A percentile compares a stretch with the other conserved stretches of the same genome.
These are phyloP conservation scores for Globisporangium spiculum DNA, from an alignment of 352 stramenopile genomes.

Conservation along the genomic window DNA sequence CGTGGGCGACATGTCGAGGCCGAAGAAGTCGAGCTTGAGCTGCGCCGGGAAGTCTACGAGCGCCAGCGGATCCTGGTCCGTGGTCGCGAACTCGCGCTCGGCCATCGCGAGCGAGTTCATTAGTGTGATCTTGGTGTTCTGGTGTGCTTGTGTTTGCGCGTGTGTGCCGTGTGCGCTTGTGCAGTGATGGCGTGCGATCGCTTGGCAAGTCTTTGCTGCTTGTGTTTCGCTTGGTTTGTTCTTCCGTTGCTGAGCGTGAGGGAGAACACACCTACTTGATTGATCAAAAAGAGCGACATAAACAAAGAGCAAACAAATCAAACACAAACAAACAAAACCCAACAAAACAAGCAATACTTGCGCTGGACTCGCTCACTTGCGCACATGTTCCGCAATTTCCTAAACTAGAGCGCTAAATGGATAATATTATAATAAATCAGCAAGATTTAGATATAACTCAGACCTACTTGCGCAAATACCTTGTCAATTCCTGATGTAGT, in stretches of 20 bases:
- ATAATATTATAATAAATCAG: too few relatives aligned
- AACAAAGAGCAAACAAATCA: neutral
- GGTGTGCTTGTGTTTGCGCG: neutral
- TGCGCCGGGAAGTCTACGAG: constrained; percentile 14
- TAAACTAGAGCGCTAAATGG: too few relatives aligned
- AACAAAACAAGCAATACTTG: neutral
- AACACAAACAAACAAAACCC: neutral
- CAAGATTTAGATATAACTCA: too few relatives aligned
- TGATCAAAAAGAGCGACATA: neutral
- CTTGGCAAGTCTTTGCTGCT: neutral
- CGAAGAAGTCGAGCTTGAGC: constrained; percentile 24
- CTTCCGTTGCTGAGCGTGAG: neutral
- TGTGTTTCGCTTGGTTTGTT: neutral
- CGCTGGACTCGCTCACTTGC: too few relatives aligned
- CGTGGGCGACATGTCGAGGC: constrained; percentile 20
- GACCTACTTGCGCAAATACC: too few relatives aligned
- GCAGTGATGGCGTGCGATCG: neutral
- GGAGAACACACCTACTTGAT: neutral
- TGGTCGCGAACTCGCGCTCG: constrained; percentile 12
- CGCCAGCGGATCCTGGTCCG: constrained; percentile 18
- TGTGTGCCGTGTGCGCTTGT: neutral
- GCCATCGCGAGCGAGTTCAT: constrained; percentile 15
- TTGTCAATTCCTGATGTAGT: neutral
- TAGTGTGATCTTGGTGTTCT: too few relatives aligned
- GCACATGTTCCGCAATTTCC: too few relatives aligned